Conservation (phyloP, 1,284 basidiomycete species). For the Trametes pubescens region DNA sequence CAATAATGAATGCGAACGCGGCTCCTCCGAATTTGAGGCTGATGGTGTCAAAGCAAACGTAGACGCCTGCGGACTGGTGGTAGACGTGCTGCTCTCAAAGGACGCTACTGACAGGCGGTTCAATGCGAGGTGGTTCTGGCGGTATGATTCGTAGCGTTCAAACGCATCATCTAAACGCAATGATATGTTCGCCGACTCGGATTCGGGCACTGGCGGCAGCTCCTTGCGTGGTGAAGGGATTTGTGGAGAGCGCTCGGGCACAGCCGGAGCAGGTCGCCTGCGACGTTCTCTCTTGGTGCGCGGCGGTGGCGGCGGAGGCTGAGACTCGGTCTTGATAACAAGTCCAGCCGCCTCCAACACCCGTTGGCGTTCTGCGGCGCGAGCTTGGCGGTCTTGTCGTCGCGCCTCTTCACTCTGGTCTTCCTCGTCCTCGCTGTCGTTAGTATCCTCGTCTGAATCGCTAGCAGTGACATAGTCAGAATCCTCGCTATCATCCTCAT, state of each 20-base stretch:
- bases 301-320: conserved; percentile 48
- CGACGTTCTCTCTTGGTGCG: conserved; percentile 43
- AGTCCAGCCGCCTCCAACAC: conserved; percentile 91
- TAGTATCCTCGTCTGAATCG: conserved; percentile 57
- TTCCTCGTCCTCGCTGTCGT: conserved; percentile 50
- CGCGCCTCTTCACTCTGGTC: conserved; percentile 53
- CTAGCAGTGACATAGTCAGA: conserved; percentile 36
- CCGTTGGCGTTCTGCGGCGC: conserved; percentile 80
- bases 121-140: conserved; percentile 54
- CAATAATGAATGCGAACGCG: conserved; percentile 50
- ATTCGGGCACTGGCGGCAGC: conserved; percentile 59
- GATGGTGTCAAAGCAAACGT: conserved; percentile 35
- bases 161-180: conserved; percentile 84
- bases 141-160: conserved; percentile 86
- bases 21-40: conserved; percentile 43
- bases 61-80: conserved; percentile 42
- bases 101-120: conserved; percentile 71
- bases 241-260: conserved; percentile 38
- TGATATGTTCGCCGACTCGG: conserved; percentile 36
- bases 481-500: conserved; percentile 41
- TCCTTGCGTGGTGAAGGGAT: conserved; percentile 49
- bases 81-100: conserved; percentile 48
- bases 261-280: conserved; percentile 63
- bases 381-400: conserved; percentile 64
- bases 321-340: conserved; percentile 67